Percentiles rank a stretch among this genome's conserved stretches.
Evolutionary conservation across 2,329 filamentous ascomycete genomes (phyloP).

Genomic region (Aspergillus ibericus): DNA sequence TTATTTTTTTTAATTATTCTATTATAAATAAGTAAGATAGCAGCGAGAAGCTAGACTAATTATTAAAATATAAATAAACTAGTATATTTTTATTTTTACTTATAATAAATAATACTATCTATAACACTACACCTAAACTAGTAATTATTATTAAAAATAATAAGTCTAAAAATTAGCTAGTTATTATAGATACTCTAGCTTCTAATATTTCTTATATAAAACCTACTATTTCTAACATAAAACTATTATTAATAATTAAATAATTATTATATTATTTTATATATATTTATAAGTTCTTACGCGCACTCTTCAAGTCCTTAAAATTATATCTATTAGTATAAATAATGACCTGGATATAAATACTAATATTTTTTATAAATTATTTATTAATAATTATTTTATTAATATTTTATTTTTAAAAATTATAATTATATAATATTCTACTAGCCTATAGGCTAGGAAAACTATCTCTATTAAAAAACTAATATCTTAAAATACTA

Average conservation of each 20-base stretch:
- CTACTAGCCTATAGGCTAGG: not conserved
- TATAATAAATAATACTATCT: not conserved
- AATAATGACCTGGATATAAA: not conserved
- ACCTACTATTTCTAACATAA: not conserved
- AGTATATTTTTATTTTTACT: not conserved
- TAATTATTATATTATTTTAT: not conserved
- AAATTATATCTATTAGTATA: not conserved
- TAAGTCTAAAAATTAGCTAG: too few relatives aligned
- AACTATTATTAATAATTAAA: not conserved
- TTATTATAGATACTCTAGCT: too few relatives aligned
- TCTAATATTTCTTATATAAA: not conserved
- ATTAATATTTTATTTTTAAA: not conserved
- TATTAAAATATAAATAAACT: not conserved
- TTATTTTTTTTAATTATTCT: too few relatives aligned
- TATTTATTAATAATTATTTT: not conserved
- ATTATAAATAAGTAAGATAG: too few relatives aligned
- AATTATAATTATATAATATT: not conserved
- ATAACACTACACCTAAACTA: not conserved
- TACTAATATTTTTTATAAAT: not conserved
- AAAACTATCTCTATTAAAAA: not conserved
- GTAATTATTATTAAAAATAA: not conserved
- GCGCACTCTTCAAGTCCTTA: not conserved
- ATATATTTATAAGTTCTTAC: not conserved
- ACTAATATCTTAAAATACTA: too few relatives aligned
- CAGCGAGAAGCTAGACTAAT: not conserved